phyloP scores from a whole-genome alignment of 306 rosid genomes.

The Quercus robur region DNA sequence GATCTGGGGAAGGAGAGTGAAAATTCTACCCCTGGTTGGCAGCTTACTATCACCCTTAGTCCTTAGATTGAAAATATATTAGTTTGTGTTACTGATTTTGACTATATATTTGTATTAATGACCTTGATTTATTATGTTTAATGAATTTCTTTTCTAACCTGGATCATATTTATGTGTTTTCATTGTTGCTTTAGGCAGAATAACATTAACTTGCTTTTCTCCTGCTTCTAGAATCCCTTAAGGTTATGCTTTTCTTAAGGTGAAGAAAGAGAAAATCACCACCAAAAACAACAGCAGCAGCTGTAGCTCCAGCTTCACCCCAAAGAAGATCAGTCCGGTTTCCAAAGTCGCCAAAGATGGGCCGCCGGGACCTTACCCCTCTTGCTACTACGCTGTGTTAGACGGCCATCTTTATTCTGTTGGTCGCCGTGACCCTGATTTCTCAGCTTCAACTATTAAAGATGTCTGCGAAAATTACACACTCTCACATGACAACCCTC shows the following conservation, averaged over 20 bases:
- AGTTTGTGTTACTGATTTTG: not conserved
- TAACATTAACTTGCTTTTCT: constrained; percentile 13
- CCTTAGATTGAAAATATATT: not conserved
- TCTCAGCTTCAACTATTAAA: too few relatives aligned
- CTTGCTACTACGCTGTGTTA: too few relatives aligned
- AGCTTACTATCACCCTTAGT: not conserved
- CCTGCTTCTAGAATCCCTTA: constrained; percentile 59
- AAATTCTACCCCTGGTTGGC: not conserved
- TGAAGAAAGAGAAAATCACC: too few relatives aligned
- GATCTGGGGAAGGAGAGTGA: not conserved
- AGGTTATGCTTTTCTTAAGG: constrained; percentile 51
- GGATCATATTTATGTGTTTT: not conserved
- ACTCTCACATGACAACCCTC: too few relatives aligned
- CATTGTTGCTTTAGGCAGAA: not conserved
- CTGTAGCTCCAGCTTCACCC: too few relatives aligned
- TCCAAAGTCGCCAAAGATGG: too few relatives aligned
- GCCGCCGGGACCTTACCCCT: too few relatives aligned
- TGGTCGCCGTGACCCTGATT: too few relatives aligned
- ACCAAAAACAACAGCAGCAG: too few relatives aligned
- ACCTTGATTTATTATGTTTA: not conserved
- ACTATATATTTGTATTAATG: not conserved
- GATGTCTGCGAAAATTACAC: too few relatives aligned
- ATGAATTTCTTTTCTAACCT: not conserved
- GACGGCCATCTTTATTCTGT: too few relatives aligned
- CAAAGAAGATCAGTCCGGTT: too few relatives aligned